Base-by-base conservation (phyloP, 257 asterid species). In the Marsdenia floribunda region DNA sequence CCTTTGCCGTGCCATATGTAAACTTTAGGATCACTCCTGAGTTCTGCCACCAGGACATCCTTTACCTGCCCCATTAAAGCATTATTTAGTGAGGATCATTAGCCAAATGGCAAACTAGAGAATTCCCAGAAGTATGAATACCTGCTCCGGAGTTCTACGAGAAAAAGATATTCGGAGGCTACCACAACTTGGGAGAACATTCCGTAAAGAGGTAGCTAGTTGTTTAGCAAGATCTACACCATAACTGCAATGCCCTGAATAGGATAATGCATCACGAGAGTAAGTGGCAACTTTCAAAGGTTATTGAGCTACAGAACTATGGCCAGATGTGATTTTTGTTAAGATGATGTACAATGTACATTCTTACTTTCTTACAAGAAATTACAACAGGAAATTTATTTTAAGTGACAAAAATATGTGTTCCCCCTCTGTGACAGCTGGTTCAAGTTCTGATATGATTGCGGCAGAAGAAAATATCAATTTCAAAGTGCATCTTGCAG, bases 1-100 rank as follows among this genome's bases (percentile, higher is more conserved):
- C 98, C 97, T 91, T 90, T 77, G 73, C 93, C 91, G 26, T 84
- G 79, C 98, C 98, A 93, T 63, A 91, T 85, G 85, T 82, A 80
- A 77, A 90, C 91, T 73, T 88, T 87, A 55, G 88, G 90, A 87
- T 88, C 87, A 70, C 82, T 79, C 42, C 85, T 77, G 59, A 93
- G 85, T 83, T 88, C 91, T 40, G 74, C 26, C 76, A 81, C 40
- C 33, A 91, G 54, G 67, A 91, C 73, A 59, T 91, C 87, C 5
- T 92, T 80, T 49, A 93, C 88, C 98, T 93, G 88, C 83, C 83
- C 77, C 47, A 70, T 65, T 61, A 82, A 70, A 81, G 75, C 54
- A 80, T 47, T 73, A 59, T 60, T 63, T 61, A 85, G 78, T 73
- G 80, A 79, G 78, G 68, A 71, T 73, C 64, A 64, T 72, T 69